A percentile compares a stretch with the other conserved stretches of the same genome.
Conservation (phyloP, 1,284 basidiomycete genomes). For the Ustilago curta region DNA sequence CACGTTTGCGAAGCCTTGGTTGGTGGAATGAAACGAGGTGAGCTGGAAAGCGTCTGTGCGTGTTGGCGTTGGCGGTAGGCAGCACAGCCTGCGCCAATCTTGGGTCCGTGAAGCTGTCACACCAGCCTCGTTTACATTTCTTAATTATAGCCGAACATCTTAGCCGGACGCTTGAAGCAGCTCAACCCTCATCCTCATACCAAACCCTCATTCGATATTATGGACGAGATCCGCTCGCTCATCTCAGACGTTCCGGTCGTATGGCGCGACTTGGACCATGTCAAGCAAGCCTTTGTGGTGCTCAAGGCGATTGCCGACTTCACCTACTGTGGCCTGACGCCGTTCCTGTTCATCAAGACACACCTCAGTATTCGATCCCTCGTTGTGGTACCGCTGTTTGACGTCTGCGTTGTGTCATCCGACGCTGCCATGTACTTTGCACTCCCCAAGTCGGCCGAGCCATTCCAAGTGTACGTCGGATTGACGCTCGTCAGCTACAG, state of each 20-base stretch:
- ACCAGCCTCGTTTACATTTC: not conserved
- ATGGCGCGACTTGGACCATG: constrained; percentile 27
- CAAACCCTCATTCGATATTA: constrained; percentile 5
- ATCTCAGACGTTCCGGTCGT: constrained; percentile 23
- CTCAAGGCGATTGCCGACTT: constrained; percentile 40
- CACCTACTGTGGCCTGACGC: constrained; percentile 24
- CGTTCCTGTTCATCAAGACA: constrained; percentile 33
- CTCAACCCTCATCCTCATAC: not conserved
- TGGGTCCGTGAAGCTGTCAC: not conserved
- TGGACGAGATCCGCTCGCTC: constrained; percentile 27
- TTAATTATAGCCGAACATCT: too few species aligned
- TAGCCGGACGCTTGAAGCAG: too few species aligned
- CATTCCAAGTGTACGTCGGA: constrained; percentile 26
- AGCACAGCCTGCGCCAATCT: not conserved
- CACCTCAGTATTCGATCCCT: constrained; percentile 27
- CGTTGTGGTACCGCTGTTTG: constrained; percentile 11
- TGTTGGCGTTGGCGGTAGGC: not conserved
- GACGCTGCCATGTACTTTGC: constrained; percentile 43
- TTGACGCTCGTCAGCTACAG: constrained; percentile 30
- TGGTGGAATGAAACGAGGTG: not conserved
- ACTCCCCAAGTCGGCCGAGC: constrained; percentile 33
- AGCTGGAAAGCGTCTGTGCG: constrained; percentile 1
- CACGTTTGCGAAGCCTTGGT: constrained; percentile 1
- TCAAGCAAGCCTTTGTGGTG: constrained; percentile 25
- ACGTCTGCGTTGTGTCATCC: constrained; percentile 7